Conservation (phyloP, 768 basidiomycete species). For the Mycena belliarum region DNA sequence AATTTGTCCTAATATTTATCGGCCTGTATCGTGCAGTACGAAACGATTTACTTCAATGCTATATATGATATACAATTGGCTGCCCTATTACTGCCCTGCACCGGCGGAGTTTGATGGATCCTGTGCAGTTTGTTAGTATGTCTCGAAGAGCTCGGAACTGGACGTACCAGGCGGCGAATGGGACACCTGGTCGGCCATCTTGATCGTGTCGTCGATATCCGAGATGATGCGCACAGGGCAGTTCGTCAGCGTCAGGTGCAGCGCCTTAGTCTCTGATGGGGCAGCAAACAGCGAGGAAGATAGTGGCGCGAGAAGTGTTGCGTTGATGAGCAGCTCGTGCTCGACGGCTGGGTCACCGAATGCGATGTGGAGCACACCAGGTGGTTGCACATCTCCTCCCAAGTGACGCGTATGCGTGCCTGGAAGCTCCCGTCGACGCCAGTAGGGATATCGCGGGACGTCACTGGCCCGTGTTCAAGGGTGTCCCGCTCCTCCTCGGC, state of each 20-base stretch:
- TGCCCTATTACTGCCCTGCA: too few species aligned
- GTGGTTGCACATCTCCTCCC: conserved; percentile 69
- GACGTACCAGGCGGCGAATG: conserved; percentile 62
- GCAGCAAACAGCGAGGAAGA: conserved; percentile 8
- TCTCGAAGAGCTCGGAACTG: neutral
- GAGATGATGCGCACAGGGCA: conserved; percentile 79
- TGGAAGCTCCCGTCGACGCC: conserved; percentile 75
- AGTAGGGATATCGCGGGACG: conserved; percentile 53
- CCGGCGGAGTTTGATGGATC: conserved; percentile 81
- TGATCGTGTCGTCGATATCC: conserved; percentile 94
- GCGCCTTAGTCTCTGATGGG: conserved; percentile 26
- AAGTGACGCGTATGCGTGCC: conserved; percentile 58
- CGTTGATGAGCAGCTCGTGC: conserved; percentile 55
- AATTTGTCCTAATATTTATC: too few species aligned
- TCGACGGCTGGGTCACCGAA: conserved; percentile 54
- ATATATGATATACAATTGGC: too few species aligned
- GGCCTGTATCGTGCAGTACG: too few species aligned
- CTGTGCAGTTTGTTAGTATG: conserved; percentile 30
- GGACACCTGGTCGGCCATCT: conserved; percentile 66
- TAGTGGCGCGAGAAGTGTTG: conserved; percentile 42
- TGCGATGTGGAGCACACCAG: conserved; percentile 54
- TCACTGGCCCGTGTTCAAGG: conserved; percentile 46
- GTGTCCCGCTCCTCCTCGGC: conserved; percentile 29
- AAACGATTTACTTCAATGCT: too few species aligned
- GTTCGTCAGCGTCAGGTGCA: conserved; percentile 55